A percentile compares a stretch with the other conserved stretches of the same genome.
These are phyloP conservation scores for Diaporthe longicolla DNA, from an alignment of 2,329 filamentous ascomycete species.

Conservation along the genomic window DNA sequence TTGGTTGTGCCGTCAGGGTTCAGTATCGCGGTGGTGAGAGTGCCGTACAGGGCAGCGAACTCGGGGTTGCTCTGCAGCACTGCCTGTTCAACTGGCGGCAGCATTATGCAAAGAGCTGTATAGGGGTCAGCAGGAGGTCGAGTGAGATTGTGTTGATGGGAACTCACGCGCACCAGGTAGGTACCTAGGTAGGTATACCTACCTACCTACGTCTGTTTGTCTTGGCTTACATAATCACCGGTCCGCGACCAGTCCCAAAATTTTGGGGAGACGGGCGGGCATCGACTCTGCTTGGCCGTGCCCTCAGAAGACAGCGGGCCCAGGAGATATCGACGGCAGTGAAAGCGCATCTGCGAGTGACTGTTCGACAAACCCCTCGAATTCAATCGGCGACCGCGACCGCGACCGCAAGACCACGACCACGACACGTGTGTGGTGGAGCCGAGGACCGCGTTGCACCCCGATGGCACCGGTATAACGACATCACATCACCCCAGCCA, in stretches of 20 bases:
- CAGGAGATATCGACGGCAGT: background rate
- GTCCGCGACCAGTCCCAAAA: constrained; percentile 1
- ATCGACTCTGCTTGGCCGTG: background rate
- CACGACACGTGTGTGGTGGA: background rate
- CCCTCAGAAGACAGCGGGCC: no score
- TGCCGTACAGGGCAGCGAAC: constrained; percentile 71
- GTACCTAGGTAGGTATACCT: no score
- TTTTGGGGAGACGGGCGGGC: background rate
- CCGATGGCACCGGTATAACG: constrained; percentile 8
- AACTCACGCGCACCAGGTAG: background rate
- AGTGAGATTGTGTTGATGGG: background rate
- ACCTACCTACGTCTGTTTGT: no score
- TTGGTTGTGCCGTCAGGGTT: constrained; percentile 72
- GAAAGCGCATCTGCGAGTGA: background rate
- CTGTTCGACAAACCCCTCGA: background rate
- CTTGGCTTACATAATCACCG: constrained; percentile 1
- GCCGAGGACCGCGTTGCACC: constrained; percentile 8
- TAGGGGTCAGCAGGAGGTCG: background rate
- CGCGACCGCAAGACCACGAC: background rate
- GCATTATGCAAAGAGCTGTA: constrained; percentile 56
- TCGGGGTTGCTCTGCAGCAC: constrained; percentile 70
- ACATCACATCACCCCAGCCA: constrained; percentile 5
- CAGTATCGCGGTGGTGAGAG: constrained; percentile 67
- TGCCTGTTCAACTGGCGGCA: constrained; percentile 70
- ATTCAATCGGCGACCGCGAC: background rate